phyloP scores from a whole-genome alignment of 495 filamentous ascomycete species.

The Penicillium lividum region DNA sequence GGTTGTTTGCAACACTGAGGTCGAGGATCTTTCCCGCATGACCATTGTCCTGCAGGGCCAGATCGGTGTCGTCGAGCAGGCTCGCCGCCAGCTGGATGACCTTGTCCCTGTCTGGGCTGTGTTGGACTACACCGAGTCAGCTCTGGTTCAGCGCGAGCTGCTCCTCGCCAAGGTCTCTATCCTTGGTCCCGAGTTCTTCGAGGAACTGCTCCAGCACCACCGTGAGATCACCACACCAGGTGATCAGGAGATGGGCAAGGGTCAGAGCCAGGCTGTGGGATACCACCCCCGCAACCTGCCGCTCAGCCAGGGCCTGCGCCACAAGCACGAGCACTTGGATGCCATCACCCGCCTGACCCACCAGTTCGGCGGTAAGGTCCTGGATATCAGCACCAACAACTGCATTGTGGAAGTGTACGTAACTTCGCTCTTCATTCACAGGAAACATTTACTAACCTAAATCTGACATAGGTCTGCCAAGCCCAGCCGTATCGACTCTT shows the following conservation, averaged over 20 bases:
- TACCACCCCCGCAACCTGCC: conserved; percentile 88
- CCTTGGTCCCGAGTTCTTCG: conserved; percentile 94
- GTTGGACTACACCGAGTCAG: conserved; percentile 88
- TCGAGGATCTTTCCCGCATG: conserved; percentile 97
- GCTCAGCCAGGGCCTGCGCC: conserved; percentile 81
- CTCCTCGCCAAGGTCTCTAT: conserved; percentile 96
- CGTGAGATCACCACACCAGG: conserved; percentile 64
- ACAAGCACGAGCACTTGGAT: conserved; percentile 96
- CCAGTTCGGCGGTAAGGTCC: conserved; percentile 95
- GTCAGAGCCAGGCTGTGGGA: conserved; percentile 21
- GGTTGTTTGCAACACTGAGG: conserved; percentile 96
- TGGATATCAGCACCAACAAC: conserved; percentile 97
- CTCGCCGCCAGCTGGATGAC: conserved; percentile 91
- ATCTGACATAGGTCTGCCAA: conserved; percentile 72
- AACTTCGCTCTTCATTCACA: not conserved
- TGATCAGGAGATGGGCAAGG: conserved; percentile 33
- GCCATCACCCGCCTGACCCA: conserved; percentile 93
- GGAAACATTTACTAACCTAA: not conserved
- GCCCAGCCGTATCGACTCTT: conserved; percentile 90
- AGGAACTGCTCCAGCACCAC: conserved; percentile 93
- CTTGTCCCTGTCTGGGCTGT: conserved; percentile 98
- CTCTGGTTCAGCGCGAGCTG: conserved; percentile 94
- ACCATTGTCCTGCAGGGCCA: conserved; percentile 95
- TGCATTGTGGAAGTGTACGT: conserved; percentile 97
- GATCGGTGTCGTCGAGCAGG: conserved; percentile 97